Base-by-base conservation (phyloP, 2,329 filamentous ascomycete genomes). In the Cytospora piceae region DNA sequence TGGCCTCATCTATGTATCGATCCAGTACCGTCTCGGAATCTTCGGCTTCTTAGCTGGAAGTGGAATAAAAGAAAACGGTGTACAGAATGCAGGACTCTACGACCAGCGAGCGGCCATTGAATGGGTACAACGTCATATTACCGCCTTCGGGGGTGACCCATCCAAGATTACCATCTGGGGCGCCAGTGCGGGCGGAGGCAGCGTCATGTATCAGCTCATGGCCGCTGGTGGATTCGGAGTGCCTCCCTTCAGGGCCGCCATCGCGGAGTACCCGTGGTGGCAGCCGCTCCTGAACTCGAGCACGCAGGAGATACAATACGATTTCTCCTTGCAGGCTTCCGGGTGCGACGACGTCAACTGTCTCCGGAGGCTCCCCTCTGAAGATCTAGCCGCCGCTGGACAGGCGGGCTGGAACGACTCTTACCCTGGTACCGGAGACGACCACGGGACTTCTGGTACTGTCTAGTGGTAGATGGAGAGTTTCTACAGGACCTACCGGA, bases 81-180 rank as follows among this genome's bases (percentile, higher is more conserved):
- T 83, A 56, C 78, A 89, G 14, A 91, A 91, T 71, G 85, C 77
- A 1, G 89, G 88, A 0, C 74, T 91, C 6, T 77, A 89, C 4
- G 88, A 91, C 69, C 87, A 90, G 75, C 79, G 86, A 20, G 80
- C 83, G n/a, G 77, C 84, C 2, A 73, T 91, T 42, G 72, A 83
- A 58, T 91, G 88, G 88, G 82, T 90, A 0, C 81, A 86, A 70
- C 76, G 81, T 46, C 78, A 91, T 66, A 88, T 90, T 42, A 71
- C 73, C 1, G 52, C 80, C 74, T 87, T 88, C 66, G 84, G 87
- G 8, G 87, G 87, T 0, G 82, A 89, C 69, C 83, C 85, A 0
- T 71, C 78, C 24, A 83, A 85, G 68, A 83, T 89, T 34, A 84
- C 87, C 0, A 82, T 89, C 56, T 83, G 87, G 67, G 86, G 87